Evolutionary conservation across 2,329 filamentous ascomycete genomes (phyloP), one percentile per base, ranked within the genome.

Genomic region (Diaporthe aspalathi): DNA sequence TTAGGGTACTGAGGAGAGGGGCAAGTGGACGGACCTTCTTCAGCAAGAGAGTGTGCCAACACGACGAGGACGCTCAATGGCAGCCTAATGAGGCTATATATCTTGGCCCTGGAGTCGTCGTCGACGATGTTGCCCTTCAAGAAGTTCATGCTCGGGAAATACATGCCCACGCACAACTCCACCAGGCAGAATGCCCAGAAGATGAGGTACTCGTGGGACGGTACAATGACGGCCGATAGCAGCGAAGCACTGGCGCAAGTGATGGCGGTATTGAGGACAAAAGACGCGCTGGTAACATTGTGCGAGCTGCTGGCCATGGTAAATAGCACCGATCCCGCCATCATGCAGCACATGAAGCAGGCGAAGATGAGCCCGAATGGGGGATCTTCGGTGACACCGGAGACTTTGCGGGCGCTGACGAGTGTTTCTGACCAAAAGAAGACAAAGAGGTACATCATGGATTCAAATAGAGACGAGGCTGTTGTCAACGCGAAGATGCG

Each of bases 351-450:
- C 87, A 89, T 89, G 78, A 89, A 88, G 73, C 83, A 84, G 40
- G 85, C 84, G 74, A 89, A 89, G 72, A 88, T 86, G 73, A 87
- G 79, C 1, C 87, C 86, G 47, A 87, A 85, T 0, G 80, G 79
- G 11, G 78, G 73, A 4, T 32, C 62, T 16, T 53, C 43, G 27
- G n/a, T 45, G 50, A 40, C 27, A 20, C 52, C 40, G 7, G 49
- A 47, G 57, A 79, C 76, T 20, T 72, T 81, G 79, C 74, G 67
- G 14, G 82, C 80, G 17, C 81, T 80, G 72, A 82, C 85, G n/a
- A 91, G 79, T 3, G 87, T 84, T 1, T 87, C 85, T 0, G 87
- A 86, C 85, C 88, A 90, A 80, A 89, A 90, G 78, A 90, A 90
- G 70, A 91, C 86, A 75, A 90, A 90, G 14, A 91, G 82, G 75